Base-by-base conservation (phyloP, 352 stramenopile species). In the Phytophthora pistaciae region DNA sequence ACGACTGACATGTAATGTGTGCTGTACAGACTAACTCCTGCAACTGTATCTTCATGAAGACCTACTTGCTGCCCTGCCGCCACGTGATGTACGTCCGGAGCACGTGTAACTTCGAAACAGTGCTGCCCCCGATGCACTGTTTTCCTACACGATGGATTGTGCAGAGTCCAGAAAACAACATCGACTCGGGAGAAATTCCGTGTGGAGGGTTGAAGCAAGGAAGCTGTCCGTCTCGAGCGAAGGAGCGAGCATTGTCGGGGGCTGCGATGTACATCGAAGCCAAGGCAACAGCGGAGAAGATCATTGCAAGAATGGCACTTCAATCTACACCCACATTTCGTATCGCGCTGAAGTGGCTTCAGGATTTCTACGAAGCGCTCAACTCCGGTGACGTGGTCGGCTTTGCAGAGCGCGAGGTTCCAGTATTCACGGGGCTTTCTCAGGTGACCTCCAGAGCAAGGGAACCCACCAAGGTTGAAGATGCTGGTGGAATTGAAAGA, bases 311-410 rank as follows among this genome's bases (percentile, higher is more conserved):
- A 31, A 70, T 74, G 60, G 23, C 55, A 5, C 40, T 74, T 7
- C 67, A 74, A 18, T 62, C 68, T 0, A 66, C 68, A 5, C 56
- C 55, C 1, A 70, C 38, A 0, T 63, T 63, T 56, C 14, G n/a
- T 0, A 38, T 70, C 1, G 67, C 67, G 0, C 8, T 66, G 5
- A 25, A 52, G 5, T 70, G 67, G 60, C 5, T 72, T 1, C 7
- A 61, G 16, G 11, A 21, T n/a, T 70, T 74, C 31, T 68, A 56
- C 21, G n/a, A 62, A 3, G 46, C 42, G 8, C 58, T 70, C 0
- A 23, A 74, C 5, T 5, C 1, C 1, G 67, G 55, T 2, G 1
- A 53, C 1, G 56, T 70, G 0, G 46, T 55, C 3, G 40, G 18
- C 2, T 66, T 65, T 16, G 16, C 7, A 0, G 25, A 53, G 7